These are phyloP conservation scores for Gautieria morchelliformis DNA, from an alignment of 768 basidiomycete species.

Conservation along the genomic window DNA sequence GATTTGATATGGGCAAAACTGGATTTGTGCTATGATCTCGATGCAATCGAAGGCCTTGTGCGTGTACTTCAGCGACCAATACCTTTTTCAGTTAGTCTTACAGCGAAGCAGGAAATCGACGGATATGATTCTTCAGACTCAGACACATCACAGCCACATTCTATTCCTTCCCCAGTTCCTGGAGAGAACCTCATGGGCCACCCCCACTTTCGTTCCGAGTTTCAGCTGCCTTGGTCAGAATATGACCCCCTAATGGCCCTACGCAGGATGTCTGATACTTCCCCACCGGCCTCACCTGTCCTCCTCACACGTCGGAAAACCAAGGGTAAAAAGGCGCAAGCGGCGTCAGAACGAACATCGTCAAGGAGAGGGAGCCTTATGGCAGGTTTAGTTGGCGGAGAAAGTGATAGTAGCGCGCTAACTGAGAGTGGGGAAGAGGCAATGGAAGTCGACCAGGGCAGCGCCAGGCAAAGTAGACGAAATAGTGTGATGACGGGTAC, in stretches of 20 bases:
- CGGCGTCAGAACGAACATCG: slow-evolving; percentile 40
- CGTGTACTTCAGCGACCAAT: slow-evolving; percentile 19
- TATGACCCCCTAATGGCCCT: slow-evolving; percentile 51
- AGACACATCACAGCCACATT: slow-evolving; percentile 34
- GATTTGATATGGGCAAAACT: slow-evolving; percentile 73
- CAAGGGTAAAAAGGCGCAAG: slow-evolving; percentile 24
- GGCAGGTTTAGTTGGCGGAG: slow-evolving; percentile 69
- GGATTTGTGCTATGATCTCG: slow-evolving; percentile 60
- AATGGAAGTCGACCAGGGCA: slow-evolving; percentile 14
- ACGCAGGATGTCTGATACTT: slow-evolving; percentile 55
- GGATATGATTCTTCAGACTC: slow-evolving; percentile 36
- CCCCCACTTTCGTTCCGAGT: slow-evolving; percentile 70
- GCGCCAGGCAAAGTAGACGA: slow-evolving; percentile 44
- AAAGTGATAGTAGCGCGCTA: slow-evolving; percentile 77
- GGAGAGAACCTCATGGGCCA: slow-evolving; percentile 58
- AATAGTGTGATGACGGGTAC: slow-evolving; percentile 65
- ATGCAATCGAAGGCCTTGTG: slow-evolving; percentile 62
- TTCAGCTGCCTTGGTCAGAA: slow-evolving; percentile 29
- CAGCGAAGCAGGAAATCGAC: slow-evolving; percentile 31
- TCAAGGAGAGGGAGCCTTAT: slow-evolving; percentile 35
- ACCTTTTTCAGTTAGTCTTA: background rate
- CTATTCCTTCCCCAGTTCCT: slow-evolving; percentile 57
- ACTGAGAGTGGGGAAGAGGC: slow-evolving; percentile 74
- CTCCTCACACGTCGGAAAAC: slow-evolving; percentile 28
- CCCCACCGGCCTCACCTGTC: slow-evolving; percentile 46